phyloP scores from a whole-genome alignment of 2,329 filamentous ascomycete genomes.

The Thelonectria blattea region DNA sequence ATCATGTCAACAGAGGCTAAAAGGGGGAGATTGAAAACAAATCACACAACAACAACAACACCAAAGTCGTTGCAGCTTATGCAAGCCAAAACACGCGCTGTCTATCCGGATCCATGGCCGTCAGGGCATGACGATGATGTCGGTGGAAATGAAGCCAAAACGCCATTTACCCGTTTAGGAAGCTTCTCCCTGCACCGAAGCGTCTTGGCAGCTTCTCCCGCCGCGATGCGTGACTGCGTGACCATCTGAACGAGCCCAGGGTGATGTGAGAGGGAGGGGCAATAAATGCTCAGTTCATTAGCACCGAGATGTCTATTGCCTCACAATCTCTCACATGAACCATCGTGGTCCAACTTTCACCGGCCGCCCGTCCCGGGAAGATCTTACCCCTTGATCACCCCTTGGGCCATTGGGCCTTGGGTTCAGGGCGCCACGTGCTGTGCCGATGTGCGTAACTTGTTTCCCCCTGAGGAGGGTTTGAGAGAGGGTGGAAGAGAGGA shows the following conservation, averaged over 20 bases:
- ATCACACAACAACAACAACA: not conserved
- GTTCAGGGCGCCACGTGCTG: conserved; percentile 10
- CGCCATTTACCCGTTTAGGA: conserved; percentile 27
- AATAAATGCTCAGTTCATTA: conserved; percentile 3
- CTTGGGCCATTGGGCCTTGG: not conserved
- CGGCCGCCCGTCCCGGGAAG: conserved; percentile 2
- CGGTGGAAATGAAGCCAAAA: conserved; percentile 37
- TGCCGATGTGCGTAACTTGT: not conserved
- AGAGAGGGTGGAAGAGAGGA: not conserved
- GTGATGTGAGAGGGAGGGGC: not conserved
- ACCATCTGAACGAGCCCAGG: conserved; percentile 1
- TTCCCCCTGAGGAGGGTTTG: not conserved
- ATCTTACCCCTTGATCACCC: not conserved
- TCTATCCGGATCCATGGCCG: too few species aligned
- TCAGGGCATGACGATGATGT: conserved; percentile 28
- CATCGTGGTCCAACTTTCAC: not conserved
- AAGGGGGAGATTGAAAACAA: not conserved
- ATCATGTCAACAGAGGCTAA: not conserved
- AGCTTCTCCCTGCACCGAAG: conserved; percentile 27
- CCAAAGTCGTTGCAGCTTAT: conserved; percentile 8
- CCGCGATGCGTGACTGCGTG: conserved; percentile 18
- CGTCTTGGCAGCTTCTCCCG: not conserved
- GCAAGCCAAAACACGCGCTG: conserved; percentile 18
- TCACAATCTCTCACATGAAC: not conserved
- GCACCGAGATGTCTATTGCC: conserved; percentile 8